Percentiles rank a stretch among this genome's conserved stretches.
Evolutionary conservation across 768 basidiomycete genomes (phyloP).

Genomic region (Lentinula detonsa): DNA sequence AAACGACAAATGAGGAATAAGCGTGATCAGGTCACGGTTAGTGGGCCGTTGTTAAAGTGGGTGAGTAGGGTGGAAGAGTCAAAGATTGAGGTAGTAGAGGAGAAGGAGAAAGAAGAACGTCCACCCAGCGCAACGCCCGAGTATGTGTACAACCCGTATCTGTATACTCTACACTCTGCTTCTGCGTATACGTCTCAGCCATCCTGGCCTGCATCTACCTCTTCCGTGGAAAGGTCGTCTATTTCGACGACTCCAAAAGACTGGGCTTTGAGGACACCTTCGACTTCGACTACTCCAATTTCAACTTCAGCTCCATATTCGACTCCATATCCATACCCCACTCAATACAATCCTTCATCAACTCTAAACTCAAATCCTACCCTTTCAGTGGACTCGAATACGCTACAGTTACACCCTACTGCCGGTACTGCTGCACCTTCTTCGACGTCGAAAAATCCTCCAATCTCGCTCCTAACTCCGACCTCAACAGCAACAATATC

Average conservation of each 20-base stretch:
- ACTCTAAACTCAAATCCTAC: background rate
- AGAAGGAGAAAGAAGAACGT: conserved; percentile 33
- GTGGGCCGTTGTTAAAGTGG: conserved; percentile 70
- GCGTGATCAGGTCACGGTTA: conserved; percentile 53
- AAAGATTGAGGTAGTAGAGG: conserved; percentile 30
- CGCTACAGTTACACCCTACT: no score
- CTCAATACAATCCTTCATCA: background rate
- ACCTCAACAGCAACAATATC: conserved; percentile 13
- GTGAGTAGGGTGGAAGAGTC: conserved; percentile 59
- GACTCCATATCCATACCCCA: conserved; percentile 1
- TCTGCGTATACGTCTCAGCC: background rate
- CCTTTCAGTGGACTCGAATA: background rate
- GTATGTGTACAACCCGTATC: background rate
- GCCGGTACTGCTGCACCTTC: background rate
- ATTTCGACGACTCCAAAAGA: background rate
- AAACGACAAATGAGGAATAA: conserved; percentile 59
- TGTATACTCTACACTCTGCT: background rate
- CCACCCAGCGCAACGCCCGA: conserved; percentile 25
- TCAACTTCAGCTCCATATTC: background rate
- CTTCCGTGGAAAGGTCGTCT: background rate
- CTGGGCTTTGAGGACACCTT: background rate
- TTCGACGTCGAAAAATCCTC: background rate
- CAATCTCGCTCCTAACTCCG: background rate
- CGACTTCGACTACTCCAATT: background rate
- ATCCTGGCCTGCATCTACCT: background rate